Evolutionary conservation across 768 basidiomycete genomes (phyloP).

Genomic region (Termitomyces eurrhizus): DNA sequence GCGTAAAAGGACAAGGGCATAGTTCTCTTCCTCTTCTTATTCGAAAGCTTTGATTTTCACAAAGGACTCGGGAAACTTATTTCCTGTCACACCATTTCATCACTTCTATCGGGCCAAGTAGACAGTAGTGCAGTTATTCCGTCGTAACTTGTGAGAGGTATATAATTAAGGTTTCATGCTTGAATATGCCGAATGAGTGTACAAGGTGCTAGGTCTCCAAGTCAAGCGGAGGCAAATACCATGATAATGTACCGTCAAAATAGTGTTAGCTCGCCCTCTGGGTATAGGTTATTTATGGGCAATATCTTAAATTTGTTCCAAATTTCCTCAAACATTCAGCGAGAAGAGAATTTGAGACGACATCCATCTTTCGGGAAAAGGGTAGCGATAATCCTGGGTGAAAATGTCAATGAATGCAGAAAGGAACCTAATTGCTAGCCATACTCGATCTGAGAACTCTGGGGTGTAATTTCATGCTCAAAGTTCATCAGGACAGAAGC

Average conservation of each 20-base stretch:
- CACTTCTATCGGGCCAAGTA: neutral
- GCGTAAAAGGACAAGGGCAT: conserved; percentile 45
- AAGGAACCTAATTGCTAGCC: conserved; percentile 27
- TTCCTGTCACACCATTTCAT: neutral
- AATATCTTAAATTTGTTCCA: neutral
- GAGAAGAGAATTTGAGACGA: conserved; percentile 70
- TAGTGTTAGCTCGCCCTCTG: neutral
- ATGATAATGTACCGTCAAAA: neutral
- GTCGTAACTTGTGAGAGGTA: conserved; percentile 2
- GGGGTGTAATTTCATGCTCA: conserved; percentile 80
- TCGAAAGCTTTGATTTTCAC: conserved; percentile 28
- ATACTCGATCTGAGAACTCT: conserved; percentile 78
- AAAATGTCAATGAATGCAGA: neutral
- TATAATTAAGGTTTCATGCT: conserved; percentile 4
- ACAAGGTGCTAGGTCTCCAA: neutral
- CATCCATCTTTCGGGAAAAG: conserved; percentile 96
- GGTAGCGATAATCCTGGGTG: conserved; percentile 82
- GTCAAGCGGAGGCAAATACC: neutral
- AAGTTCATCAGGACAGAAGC: conserved; percentile 79
- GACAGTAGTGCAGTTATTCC: neutral
- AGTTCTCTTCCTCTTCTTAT: conserved; percentile 58
- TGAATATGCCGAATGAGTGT: neutral
- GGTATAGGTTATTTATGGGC: neutral
- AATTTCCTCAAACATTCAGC: conserved; percentile 22
- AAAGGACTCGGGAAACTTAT: neutral